These are phyloP conservation scores for Neonothopanus nambi DNA, from an alignment of 1,284 basidiomycete species.

Conservation along the genomic window DNA sequence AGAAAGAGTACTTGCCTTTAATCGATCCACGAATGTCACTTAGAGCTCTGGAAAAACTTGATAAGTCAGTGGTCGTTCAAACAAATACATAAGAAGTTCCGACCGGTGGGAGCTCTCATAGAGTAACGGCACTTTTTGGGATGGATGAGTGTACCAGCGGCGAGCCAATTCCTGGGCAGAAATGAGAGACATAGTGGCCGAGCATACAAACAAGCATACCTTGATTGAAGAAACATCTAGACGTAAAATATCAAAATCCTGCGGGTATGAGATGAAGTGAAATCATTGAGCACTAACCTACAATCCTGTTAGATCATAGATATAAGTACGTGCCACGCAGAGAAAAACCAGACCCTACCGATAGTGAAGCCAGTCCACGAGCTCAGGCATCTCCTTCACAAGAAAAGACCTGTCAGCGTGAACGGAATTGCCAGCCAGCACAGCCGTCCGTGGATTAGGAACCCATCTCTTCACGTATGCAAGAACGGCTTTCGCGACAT, in stretches of 20 bases:
- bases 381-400: slow-evolving; percentile 71
- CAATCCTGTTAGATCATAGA: slow-evolving; percentile 43
- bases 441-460: slow-evolving; percentile 56
- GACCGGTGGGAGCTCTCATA: slow-evolving; percentile 53
- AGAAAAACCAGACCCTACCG: slow-evolving; percentile 44
- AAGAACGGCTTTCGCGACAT: slow-evolving; percentile 60
- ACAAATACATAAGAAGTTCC: slow-evolving; percentile 3
- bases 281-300: slow-evolving; percentile 44
- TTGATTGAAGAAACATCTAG: slow-evolving; percentile 82
- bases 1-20: slow-evolving; percentile 43
- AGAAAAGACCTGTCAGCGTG: slow-evolving; percentile 79
- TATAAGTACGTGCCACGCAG: not conserved
- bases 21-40: slow-evolving; percentile 80
- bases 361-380: slow-evolving; percentile 77
- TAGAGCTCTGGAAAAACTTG: slow-evolving; percentile 54
- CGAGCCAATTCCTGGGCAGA: slow-evolving; percentile 62
- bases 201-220: slow-evolving; percentile 35
- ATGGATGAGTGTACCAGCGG: slow-evolving; percentile 63
- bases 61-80: slow-evolving; percentile 6
- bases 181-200: slow-evolving; percentile 3
- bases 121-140: slow-evolving; percentile 26
- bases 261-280: not conserved
- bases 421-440: slow-evolving; percentile 81
- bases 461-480: slow-evolving; percentile 76
- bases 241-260: too few species aligned